phyloP scores from a whole-genome alignment of 208 protist species.

The Lotmaria passim region DNA sequence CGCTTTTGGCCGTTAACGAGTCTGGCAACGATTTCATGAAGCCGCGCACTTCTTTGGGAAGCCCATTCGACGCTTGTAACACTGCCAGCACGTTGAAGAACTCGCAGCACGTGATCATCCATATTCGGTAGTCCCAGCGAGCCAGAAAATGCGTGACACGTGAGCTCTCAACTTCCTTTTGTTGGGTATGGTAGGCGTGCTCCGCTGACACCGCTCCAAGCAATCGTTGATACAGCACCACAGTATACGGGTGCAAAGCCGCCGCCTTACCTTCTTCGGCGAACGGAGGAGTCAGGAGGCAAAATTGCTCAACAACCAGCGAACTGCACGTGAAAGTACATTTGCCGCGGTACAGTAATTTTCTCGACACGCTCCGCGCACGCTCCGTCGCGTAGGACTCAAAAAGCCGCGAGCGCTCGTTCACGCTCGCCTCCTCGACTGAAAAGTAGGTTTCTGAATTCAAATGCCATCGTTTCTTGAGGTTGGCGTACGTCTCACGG shows the following conservation, averaged over 20 bases:
- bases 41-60: slow-evolving; percentile 30
- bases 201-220: slow-evolving; percentile 21
- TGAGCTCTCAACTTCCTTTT: slow-evolving; percentile 14
- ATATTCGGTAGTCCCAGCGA: slow-evolving; percentile 56
- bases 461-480: slow-evolving; percentile 26
- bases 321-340: slow-evolving; percentile 20
- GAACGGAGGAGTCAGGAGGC: slow-evolving; percentile 6
- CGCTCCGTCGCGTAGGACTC: slow-evolving; percentile 12
- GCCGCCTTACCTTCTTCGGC: slow-evolving; percentile 13
- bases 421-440: slow-evolving; percentile 10
- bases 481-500: slow-evolving; percentile 25
- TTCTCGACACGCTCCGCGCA: slow-evolving; percentile 17
- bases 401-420: slow-evolving; percentile 26
- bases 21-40: slow-evolving; percentile 35
- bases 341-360: slow-evolving; percentile 1
- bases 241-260: slow-evolving; percentile 22
- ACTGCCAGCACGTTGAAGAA: slow-evolving; percentile 60
- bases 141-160: slow-evolving; percentile 15
- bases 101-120: slow-evolving; percentile 65
- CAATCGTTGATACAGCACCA: slow-evolving; percentile 22
- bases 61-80: slow-evolving; percentile 45
- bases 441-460: slow-evolving; percentile 8
- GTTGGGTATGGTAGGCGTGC: slow-evolving; percentile 7
- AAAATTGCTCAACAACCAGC: slow-evolving; percentile 29
- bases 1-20: not conserved